Evolutionary conservation across 768 basidiomycete genomes (phyloP), one percentile per base, ranked within the genome.

Genomic region (Agrocybe pediades): DNA sequence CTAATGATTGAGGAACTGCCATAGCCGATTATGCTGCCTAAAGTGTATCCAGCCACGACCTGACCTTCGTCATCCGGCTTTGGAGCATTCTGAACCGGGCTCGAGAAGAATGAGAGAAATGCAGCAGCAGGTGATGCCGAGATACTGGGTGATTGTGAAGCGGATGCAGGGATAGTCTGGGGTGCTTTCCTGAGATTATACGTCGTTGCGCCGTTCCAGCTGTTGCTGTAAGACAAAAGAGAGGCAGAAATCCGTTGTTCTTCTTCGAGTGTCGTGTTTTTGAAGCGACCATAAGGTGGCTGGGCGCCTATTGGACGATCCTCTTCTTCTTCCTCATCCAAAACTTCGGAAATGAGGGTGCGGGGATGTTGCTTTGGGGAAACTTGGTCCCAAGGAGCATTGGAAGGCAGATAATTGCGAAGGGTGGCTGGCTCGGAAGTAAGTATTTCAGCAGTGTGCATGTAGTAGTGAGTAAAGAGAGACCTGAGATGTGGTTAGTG

Each of bases 1-100:
- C 89, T 74, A 54, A 96, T 90, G 54, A 84, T 84, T 13, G 92
- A 92, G 67, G 92, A 92, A 6, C 85, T 88, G 8, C 95, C 94
- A 55, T 82, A 77, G 21, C 90, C 94, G 11, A 96, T 81, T 59
- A 88, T 74, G 25, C 78, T 77, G 15, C 91, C 94, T 0, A 97
- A 79, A 6, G 78, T 82, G 65, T 93, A 95, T 9, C 87, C 86
- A 0, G 82, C 78, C 9, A 95, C 77, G 20, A 72, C 63, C 48
- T 87, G 76, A 2, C 90, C 90, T 61, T 88, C 87, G 16, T 79
- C 81, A 60, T 92, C 89, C 5, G 82, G 81, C 6, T 75, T 68
- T 5, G 65, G 65, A 1, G 71, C 56, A 2, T 70, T 51, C 1
- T 73, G 65, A 0, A 62, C 56, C 0, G 76, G 63, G 2, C 80